Evolutionary conservation across 148 eudicot species (phyloP), one percentile per base, ranked within the genome.

Genomic region (Nepenthes gracilis): DNA sequence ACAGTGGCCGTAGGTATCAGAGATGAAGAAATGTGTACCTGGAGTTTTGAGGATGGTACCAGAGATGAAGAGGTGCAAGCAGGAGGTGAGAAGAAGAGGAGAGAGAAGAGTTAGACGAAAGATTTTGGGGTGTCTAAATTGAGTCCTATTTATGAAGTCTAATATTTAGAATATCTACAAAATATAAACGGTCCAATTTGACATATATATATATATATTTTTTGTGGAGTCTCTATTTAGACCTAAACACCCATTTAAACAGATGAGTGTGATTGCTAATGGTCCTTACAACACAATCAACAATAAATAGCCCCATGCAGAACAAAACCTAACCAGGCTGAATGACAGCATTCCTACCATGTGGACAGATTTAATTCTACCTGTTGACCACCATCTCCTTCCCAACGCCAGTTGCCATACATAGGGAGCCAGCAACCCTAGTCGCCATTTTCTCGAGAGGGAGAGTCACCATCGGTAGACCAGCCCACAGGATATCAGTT

Each of bases 401-500:
- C 66, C 97, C 97, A 62, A 87, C 69, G 55, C 89, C 97, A 60
- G 97, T 90, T 52, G 97, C 97, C 67, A 85, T 69, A 74, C 97
- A 90, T 51, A 90, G 81, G 47, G 97, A 90, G 67, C 92, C 97
- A 64, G 97, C 97, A 65, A 90, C 97, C 71, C 97, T 85, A 47
- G 89, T 90, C 6, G 97, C 97, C 97, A 90, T 90, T 74, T 90
- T 90, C 83, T 90, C 84, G 43, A 87, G 80, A 52, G 97, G 95
- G 62, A 90, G 81, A 15, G 95, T 88, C 74, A 93, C 71, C 96
- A 93, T 88, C 13, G 98, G 98, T 47, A 93, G 69, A 69, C 98
- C 98, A 65, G 98, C 98, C 98, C 98, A 92, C 57, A 92, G 86
- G 75, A 88, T 75, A 79, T 92, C 98, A n/a, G 98, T 92, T 51